Conservation (phyloP, 2,329 filamentous ascomycete genomes). For the Sclerotinia borealis region DNA sequence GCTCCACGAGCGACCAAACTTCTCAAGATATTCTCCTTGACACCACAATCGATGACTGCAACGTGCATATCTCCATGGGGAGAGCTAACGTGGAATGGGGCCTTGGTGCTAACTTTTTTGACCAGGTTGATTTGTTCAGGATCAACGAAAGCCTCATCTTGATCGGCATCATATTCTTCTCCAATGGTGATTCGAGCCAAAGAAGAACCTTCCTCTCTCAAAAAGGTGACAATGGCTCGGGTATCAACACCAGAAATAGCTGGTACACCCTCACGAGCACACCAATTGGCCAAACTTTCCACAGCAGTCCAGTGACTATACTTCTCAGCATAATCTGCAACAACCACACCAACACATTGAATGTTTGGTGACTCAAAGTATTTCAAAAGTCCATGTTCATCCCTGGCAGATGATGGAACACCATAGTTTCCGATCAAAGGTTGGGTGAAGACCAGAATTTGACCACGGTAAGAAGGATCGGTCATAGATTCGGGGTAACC, state of each 20-base stretch:
- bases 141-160: conserved; percentile 94
- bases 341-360: conserved; percentile 91
- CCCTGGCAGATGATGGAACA: conserved; percentile 78
- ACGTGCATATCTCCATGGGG: conserved; percentile 80
- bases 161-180: conserved; percentile 96
- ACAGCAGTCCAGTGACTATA: conserved; percentile 99
- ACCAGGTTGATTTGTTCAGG: conserved; percentile 96
- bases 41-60: conserved; percentile 93
- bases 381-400: conserved; percentile 85
- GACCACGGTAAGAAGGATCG: conserved; percentile 81
- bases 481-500: conserved; percentile 96
- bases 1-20: conserved; percentile 88
- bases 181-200: conserved; percentile 91
- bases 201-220: conserved; percentile 95
- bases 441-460: conserved; percentile 98
- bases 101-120: conserved; percentile 94
- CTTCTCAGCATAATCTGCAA: conserved; percentile 85
- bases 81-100: conserved; percentile 90
- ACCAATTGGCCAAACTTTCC: conserved; percentile 89
- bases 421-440: conserved; percentile 98
- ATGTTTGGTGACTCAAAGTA: conserved; percentile 99
- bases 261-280: conserved; percentile 89
- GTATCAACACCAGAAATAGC: conserved; percentile 97
- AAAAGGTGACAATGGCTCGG: conserved; percentile 88
- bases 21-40: conserved; percentile 99